Evolutionary conservation across 441 rosid species (phyloP).

Genomic region (Viola pubescens): DNA sequence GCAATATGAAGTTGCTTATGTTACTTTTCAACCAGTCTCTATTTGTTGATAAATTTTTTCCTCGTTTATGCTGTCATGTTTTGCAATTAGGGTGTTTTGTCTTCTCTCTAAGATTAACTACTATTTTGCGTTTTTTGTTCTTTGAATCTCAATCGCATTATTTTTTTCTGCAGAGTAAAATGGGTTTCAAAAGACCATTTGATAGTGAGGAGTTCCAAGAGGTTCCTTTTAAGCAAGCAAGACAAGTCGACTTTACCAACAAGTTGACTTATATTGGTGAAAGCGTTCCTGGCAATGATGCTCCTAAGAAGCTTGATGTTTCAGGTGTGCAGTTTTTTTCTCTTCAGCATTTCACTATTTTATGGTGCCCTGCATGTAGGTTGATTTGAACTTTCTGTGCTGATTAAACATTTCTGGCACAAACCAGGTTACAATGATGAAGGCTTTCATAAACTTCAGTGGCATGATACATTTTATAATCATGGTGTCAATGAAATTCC

Average conservation of each 20-base stretch:
- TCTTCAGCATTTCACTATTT: neutral
- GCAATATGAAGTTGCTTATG: too few species aligned
- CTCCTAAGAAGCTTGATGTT: conserved; percentile 21
- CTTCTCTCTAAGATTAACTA: too few species aligned
- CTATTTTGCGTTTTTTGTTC: neutral
- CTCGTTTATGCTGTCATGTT: neutral
- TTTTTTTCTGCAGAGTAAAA: conserved; percentile 24
- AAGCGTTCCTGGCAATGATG: conserved; percentile 22
- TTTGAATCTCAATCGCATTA: neutral
- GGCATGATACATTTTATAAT: conserved; percentile 25
- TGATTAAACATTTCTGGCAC: neutral
- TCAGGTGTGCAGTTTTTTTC: conserved; percentile 24
- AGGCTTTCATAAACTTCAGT: conserved; percentile 23
- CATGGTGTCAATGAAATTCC: conserved; percentile 23
- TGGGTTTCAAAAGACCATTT: conserved; percentile 61
- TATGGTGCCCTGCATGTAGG: neutral
- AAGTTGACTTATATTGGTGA: conserved; percentile 32
- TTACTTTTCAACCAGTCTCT: neutral
- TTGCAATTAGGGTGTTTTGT: too few species aligned
- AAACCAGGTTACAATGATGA: conserved; percentile 31
- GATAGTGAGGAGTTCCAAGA: conserved; percentile 42
- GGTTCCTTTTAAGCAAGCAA: conserved; percentile 41
- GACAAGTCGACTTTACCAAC: conserved; percentile 31
- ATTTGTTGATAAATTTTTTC: conserved; percentile 6
- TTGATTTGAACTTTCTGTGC: neutral